Conservation (phyloP, 768 basidiomycete species). For the Crassisporium funariophilum region DNA sequence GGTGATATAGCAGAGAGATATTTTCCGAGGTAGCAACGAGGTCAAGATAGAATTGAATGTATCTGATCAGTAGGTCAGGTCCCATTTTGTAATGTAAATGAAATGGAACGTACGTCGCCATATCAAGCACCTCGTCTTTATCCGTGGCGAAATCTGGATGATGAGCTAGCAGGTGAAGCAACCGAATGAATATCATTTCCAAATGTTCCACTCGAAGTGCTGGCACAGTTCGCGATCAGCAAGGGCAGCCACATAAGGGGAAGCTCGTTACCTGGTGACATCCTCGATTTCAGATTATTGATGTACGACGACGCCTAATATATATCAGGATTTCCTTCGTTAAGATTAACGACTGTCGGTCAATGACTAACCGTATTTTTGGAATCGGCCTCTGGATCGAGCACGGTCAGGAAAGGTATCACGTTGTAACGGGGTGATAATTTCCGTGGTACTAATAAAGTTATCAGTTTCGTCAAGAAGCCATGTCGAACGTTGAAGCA, state of each 20-base stretch:
- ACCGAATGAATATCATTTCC: slow-evolving; percentile 82
- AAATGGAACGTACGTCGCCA: slow-evolving; percentile 66
- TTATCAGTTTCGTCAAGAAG: slow-evolving; percentile 76
- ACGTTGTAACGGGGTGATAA: slow-evolving; percentile 75
- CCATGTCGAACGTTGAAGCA: slow-evolving; percentile 82
- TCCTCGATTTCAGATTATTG: slow-evolving; percentile 43
- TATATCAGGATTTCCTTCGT: too few species aligned
- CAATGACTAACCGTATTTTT: slow-evolving; percentile 54
- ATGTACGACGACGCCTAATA: slow-evolving; percentile 61
- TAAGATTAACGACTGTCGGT: too few species aligned
- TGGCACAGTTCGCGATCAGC: slow-evolving; percentile 19
- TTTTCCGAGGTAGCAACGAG: slow-evolving; percentile 79
- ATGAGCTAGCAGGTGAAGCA: slow-evolving; percentile 87
- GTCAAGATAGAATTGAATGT: slow-evolving; percentile 87
- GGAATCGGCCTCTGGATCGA: slow-evolving; percentile 88
- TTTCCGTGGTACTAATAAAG: slow-evolving; percentile 63
- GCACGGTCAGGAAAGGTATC: slow-evolving; percentile 85
- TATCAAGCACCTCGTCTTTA: slow-evolving; percentile 70
- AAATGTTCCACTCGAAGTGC: slow-evolving; percentile 65
- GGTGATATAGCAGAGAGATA: slow-evolving; percentile 77
- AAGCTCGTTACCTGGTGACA: slow-evolving; percentile 50
- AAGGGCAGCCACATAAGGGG: too few species aligned
- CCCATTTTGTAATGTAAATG: neutral
- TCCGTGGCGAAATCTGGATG: slow-evolving; percentile 87
- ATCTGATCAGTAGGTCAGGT: slow-evolving; percentile 47